Conservation (phyloP, 352 stramenopile species). For the Bremia lactucae region DNA sequence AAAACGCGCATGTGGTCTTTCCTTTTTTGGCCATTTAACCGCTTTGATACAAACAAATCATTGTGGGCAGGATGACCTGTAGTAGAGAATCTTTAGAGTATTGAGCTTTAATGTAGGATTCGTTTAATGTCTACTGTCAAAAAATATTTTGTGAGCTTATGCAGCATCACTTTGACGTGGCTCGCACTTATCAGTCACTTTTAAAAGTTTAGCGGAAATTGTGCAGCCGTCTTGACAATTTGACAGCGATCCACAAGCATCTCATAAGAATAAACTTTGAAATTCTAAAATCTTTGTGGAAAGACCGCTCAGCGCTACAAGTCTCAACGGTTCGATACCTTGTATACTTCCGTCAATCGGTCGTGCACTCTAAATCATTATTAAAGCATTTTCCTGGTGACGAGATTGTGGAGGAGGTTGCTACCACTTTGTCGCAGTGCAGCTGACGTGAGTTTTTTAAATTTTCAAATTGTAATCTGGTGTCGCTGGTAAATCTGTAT, state of each 20-base stretch:
- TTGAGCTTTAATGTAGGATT: slow-evolving; percentile 35
- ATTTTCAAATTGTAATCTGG: too few species aligned
- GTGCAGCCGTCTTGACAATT: slow-evolving; percentile 53
- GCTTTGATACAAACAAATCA: slow-evolving; percentile 36
- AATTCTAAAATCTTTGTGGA: slow-evolving; percentile 27
- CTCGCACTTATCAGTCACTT: slow-evolving; percentile 52
- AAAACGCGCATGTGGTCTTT: slow-evolving; percentile 3
- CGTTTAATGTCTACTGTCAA: slow-evolving; percentile 49
- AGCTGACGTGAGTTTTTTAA: slow-evolving; percentile 20
- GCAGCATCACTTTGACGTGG: too few species aligned
- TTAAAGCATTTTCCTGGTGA: slow-evolving; percentile 49
- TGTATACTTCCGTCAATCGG: slow-evolving; percentile 27
- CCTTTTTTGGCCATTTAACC: slow-evolving; percentile 18
- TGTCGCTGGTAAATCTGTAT: slow-evolving; percentile 14
- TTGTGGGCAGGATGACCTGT: slow-evolving; percentile 45
- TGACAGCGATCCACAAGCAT: slow-evolving; percentile 62
- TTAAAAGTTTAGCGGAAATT: slow-evolving; percentile 46
- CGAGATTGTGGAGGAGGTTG: slow-evolving; percentile 51
- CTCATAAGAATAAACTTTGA: background rate
- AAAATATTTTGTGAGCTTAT: too few species aligned
- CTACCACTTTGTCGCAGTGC: slow-evolving; percentile 50
- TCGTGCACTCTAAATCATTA: slow-evolving; percentile 48
- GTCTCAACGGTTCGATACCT: slow-evolving; percentile 11
- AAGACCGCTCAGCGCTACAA: slow-evolving; percentile 59
- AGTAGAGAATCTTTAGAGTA: slow-evolving; percentile 35